Base-by-base conservation (phyloP, 2,329 filamentous ascomycete species). In the Aquanectria penicillioides region DNA sequence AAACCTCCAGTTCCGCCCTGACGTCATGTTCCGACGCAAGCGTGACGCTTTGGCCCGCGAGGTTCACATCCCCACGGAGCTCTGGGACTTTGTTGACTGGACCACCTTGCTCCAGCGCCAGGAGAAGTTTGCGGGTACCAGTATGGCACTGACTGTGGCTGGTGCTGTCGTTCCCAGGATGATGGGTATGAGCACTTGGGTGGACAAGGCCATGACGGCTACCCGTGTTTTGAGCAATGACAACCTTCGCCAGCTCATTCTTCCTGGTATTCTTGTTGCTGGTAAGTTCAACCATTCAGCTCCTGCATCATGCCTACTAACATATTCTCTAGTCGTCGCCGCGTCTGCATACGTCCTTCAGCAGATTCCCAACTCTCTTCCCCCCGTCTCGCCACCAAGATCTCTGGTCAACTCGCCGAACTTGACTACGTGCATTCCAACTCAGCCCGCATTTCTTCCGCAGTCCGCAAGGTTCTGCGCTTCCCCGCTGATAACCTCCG, bases 361-460 rank as follows among this genome's bases (percentile, higher is more conserved):
- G 57, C 92, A 94, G 63, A 96, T 99, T 63, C 95, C 95, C 17
- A 86, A 90, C 51, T 95, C 94, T 1, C 87, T 99, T 1, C 95
- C 95, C 2, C 90, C 89, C 93, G 93, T 10, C 86, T 99, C 6
- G 90, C 90, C 36, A 84, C 84, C 71, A 98, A 98, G 78, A 91
- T 99, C 57, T 89, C 93, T 2, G 81, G 86, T 26, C 92, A 93
- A 69, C 88, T 99, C 31, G 80, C 86, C 7, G 85, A 90, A 15
- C 88, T 97, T 71, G 95, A 99, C 78, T 99, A 98, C 73, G 92
- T 95, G 1, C 95, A 99, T 76, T 79, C 86, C 65, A 99, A 99
- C 79, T 88, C 93, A 38, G 82, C 85, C 15, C 91, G 95, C 51
- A 96, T 99, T 70, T 89, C 92, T 18, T 84, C 87, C 22, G 91